Base-by-base conservation (phyloP, 78 protist genomes). In the Polysphondylium violaceum region DNA sequence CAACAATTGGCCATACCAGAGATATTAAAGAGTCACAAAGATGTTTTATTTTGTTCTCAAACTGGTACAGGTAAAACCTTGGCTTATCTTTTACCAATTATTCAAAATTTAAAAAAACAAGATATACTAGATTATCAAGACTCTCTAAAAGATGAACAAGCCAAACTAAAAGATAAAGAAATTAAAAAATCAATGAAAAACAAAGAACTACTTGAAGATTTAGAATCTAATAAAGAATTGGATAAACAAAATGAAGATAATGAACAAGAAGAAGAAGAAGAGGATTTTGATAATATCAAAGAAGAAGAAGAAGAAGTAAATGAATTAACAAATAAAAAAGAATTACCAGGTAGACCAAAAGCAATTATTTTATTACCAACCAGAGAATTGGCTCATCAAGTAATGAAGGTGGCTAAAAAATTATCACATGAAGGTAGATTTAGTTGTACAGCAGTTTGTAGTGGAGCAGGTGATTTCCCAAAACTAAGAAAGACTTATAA, bases 1-100 rank as follows among this genome's bases (percentile, higher is more conserved):
- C 88, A 79, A 55, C 76, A 64, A 27, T 40, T 67, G 12, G 86
- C 93, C n/a, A 87, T 87, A 33, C 93, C 93, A 25, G 75, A 61
- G 19, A 87, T 87, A 0, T 5, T 87, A 4, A n/a, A 59, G 41
- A 60, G 36, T 14, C 23, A 50, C 4, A 61, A 40, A 23, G 93
- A 87, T 58, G 65, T 87, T 31, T 12, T 87, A 41, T 76, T 74
- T 21, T 64, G 38, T 21, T 73, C 93, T 1, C 93, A 87, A 47
- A 87, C 96, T 36, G 97, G 97, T 55, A 75, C 94, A 8, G 97
- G 97, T 19, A 96, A 96, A 73, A 96, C 97, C 12, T 65, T 96
- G n/a, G 14, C 96, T 2, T 96, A 93, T 75, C 87, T 95, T 8
- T 41, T 96, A 23, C 97, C 97, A 33, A 50, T 87, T 31, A 58